These are phyloP conservation scores for Cutaneotrichosporon mucoides DNA, from an alignment of 1,284 basidiomycete genomes.

Conservation along the genomic window DNA sequence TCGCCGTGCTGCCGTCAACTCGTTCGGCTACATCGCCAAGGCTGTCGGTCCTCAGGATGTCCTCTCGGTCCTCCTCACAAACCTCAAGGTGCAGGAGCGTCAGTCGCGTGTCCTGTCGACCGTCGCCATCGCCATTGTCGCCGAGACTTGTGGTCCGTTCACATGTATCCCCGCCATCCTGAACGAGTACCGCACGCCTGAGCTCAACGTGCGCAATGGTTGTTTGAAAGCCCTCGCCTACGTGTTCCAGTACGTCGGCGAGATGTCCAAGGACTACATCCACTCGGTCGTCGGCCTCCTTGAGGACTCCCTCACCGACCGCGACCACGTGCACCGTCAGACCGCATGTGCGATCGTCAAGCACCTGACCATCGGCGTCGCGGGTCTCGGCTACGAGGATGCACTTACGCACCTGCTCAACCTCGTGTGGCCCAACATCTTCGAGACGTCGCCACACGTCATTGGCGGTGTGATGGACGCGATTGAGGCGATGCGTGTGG, in stretches of 20 bases:
- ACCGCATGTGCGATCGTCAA: constrained; percentile 99
- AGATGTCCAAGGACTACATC: constrained; percentile 96
- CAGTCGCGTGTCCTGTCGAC: constrained; percentile 98
- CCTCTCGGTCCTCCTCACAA: constrained; percentile 90
- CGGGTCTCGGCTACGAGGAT: constrained; percentile 95
- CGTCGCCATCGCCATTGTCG: constrained; percentile 92
- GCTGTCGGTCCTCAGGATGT: constrained; percentile 99
- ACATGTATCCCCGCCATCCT: constrained; percentile 98
- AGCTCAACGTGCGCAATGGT: constrained; percentile 98
- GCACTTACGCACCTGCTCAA: constrained; percentile 97
- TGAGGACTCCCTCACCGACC: constrained; percentile 95
- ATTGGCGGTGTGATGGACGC: constrained; percentile 97
- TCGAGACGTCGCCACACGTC: constrained; percentile 96
- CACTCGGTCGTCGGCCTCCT: constrained; percentile 96
- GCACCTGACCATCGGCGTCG: constrained; percentile 93
- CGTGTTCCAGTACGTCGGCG: constrained; percentile 99
- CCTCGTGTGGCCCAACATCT: constrained; percentile 98
- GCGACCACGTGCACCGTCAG: constrained; percentile 96
- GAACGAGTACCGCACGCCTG: constrained; percentile 96
- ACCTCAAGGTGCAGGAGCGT: constrained; percentile 96
- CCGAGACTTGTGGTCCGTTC: constrained; percentile 97
- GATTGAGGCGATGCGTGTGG: constrained; percentile 93
- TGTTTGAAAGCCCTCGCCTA: constrained; percentile 98
- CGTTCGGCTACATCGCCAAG: constrained; percentile 99
- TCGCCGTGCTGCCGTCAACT: constrained; percentile 96